Conservation (phyloP, 805 yeast genomes). For the Kregervanrija delftensis region DNA sequence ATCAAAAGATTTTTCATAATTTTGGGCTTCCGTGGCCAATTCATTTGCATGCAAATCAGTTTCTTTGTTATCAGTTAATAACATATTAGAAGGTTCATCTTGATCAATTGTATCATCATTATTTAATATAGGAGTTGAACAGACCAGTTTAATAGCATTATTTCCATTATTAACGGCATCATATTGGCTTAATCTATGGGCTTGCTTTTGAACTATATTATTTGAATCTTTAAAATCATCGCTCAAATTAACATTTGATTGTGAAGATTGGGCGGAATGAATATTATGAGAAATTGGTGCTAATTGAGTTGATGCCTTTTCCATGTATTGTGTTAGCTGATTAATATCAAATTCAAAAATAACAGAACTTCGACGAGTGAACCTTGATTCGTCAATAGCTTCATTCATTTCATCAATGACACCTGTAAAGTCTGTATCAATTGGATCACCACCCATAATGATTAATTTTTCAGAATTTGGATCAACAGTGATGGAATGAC, state of each 20-base stretch:
- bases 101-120: no score
- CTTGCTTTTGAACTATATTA: slow-evolving; percentile 5
- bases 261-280: slow-evolving; percentile 2
- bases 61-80: no score
- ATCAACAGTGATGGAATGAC: slow-evolving; percentile 78
- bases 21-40: no score
- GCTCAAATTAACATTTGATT: slow-evolving; percentile 9
- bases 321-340: slow-evolving; percentile 21
- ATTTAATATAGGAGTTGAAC: slow-evolving; percentile 6
- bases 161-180: slow-evolving; percentile 12
- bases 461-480: slow-evolving; percentile 60
- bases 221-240: slow-evolving; percentile 4
- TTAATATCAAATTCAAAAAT: slow-evolving; percentile 30
- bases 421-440: slow-evolving; percentile 43
- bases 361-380: slow-evolving; percentile 26
- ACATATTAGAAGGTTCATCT: no score
- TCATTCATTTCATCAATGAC: slow-evolving; percentile 16
- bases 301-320: slow-evolving; percentile 6
- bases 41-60: no score
- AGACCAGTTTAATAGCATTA: not conserved
- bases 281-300: not conserved
- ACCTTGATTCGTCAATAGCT: slow-evolving; percentile 24
- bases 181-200: slow-evolving; percentile 14
- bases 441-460: slow-evolving; percentile 88
- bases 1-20: no score